Percentiles rank a stretch among this genome's conserved stretches.
phyloP scores from a whole-genome alignment of 140 eudicot species.

The Cichorium intybus region DNA sequence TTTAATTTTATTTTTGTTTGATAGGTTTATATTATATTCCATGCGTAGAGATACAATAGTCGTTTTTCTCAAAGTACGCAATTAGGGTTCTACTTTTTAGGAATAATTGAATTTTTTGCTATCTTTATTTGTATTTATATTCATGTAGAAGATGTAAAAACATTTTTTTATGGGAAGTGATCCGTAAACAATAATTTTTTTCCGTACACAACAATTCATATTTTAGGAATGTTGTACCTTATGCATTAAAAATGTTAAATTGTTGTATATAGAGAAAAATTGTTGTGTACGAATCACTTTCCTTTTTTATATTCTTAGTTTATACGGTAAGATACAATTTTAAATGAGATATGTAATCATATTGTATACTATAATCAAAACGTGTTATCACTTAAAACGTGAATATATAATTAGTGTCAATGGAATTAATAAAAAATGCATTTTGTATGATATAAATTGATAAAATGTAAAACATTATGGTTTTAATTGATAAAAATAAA shows the following conservation, averaged over 20 bases:
- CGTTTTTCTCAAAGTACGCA: conserved; percentile 24
- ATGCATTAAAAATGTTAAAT: no score
- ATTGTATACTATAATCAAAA: background rate
- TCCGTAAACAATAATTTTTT: no score
- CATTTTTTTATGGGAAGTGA: conserved; percentile 21
- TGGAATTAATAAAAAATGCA: no score
- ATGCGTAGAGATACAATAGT: conserved; percentile 19
- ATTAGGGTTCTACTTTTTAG: conserved; percentile 32
- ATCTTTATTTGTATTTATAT: background rate
- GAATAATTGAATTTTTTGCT: conserved; percentile 1
- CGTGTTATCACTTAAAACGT: background rate
- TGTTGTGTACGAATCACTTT: no score
- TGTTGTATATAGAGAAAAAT: no score
- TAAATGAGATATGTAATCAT: no score
- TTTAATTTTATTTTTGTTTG: background rate
- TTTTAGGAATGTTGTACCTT: no score
- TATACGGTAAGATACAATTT: no score
- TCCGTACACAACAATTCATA: no score
- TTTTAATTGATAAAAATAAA: no score
- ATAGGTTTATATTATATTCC: background rate
- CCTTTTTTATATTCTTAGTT: no score
- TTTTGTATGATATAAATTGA: background rate
- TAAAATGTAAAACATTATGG: background rate
- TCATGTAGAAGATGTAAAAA: conserved; percentile 5
- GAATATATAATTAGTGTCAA: no score